Conservation (phyloP, 2,329 filamentous ascomycete species). For the Aspergillus fructus region DNA sequence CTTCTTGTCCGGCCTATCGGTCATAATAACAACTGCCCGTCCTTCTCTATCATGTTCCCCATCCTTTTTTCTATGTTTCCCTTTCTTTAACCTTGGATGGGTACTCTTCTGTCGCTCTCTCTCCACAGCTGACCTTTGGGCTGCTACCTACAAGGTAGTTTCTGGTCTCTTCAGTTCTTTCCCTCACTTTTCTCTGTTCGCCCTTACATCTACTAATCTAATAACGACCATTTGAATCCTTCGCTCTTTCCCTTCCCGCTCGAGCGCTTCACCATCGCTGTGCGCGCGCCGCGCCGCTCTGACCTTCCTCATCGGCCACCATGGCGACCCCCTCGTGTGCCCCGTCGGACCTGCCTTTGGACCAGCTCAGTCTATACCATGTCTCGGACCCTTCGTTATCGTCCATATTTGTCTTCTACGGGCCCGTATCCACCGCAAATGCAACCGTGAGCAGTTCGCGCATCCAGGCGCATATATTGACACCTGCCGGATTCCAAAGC, state of each 20-base stretch:
- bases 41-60: conserved; percentile 18
- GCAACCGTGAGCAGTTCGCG: conserved; percentile 84
- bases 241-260: conserved; percentile 8
- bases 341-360: conserved; percentile 72
- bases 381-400: conserved; percentile 77
- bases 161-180: conserved; percentile 1
- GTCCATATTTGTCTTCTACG: conserved; percentile 87
- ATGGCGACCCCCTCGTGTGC: conserved; percentile 84
- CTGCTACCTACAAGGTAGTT: neutral
- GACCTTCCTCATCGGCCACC: conserved; percentile 32
- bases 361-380: conserved; percentile 84
- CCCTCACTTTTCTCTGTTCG: conserved; percentile 2
- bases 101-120: conserved; percentile 10
- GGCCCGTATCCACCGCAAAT: conserved; percentile 84
- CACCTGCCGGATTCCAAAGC: conserved; percentile 81
- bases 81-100: conserved; percentile 13
- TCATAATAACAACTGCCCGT: neutral
- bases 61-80: conserved; percentile 7
- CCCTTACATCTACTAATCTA: conserved; percentile 11
- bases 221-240: conserved; percentile 3
- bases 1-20: conserved; percentile 4
- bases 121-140: conserved; percentile 3
- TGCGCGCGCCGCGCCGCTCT: conserved; percentile 14
- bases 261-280: neutral
- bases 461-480: conserved; percentile 91